Conservation (phyloP, 331 rosid genomes). For the Arachis monticola region DNA sequence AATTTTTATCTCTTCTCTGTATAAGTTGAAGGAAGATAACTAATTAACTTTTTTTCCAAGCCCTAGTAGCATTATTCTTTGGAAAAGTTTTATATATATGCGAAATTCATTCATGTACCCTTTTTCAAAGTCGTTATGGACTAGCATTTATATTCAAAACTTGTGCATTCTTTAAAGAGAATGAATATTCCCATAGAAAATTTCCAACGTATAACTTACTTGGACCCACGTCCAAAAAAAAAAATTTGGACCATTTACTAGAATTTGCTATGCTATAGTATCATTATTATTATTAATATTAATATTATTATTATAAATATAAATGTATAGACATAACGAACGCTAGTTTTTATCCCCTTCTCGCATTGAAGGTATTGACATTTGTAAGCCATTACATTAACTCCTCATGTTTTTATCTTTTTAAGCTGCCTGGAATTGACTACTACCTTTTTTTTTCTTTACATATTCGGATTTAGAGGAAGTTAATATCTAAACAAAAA, state of each 20-base stretch:
- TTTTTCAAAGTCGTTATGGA: background rate
- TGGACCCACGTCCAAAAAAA: too few relatives aligned
- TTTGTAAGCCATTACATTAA: background rate
- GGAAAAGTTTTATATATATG: background rate
- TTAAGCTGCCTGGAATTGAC: background rate
- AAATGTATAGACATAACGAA: too few relatives aligned
- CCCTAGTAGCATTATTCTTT: background rate
- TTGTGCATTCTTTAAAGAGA: too few relatives aligned
- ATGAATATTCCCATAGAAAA: too few relatives aligned
- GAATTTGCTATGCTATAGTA: too few relatives aligned
- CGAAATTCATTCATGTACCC: background rate
- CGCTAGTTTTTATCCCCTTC: too few relatives aligned
- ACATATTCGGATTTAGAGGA: constrained; percentile 13
- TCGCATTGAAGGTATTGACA: too few relatives aligned
- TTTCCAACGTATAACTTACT: too few relatives aligned
- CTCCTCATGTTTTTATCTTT: background rate
- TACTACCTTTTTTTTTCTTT: background rate
- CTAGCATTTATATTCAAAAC: background rate
- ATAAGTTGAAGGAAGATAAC: background rate
- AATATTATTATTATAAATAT: too few relatives aligned
- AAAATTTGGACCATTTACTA: too few relatives aligned
- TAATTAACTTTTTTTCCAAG: background rate
- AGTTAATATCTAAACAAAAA: background rate
- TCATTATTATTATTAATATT: too few relatives aligned
- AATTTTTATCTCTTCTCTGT: background rate